Evolutionary conservation across 768 basidiomycete genomes (phyloP).

Genomic region (Leucogyrophana mollusca): DNA sequence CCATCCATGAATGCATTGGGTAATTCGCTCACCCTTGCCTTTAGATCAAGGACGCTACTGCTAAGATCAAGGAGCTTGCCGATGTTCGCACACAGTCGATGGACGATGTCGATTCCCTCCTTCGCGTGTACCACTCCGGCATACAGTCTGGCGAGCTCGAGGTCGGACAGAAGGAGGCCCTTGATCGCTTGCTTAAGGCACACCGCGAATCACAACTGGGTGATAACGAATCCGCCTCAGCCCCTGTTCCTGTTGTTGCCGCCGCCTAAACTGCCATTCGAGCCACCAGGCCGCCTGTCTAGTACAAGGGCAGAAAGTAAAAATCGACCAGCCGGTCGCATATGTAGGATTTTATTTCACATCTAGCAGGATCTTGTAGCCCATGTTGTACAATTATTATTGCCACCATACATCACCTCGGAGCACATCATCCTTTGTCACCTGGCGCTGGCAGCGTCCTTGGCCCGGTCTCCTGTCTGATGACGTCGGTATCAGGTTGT

Average conservation of each 20-base stretch:
- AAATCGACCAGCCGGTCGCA: no score
- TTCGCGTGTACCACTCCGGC: slow-evolving; percentile 94
- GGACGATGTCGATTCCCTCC: slow-evolving; percentile 97
- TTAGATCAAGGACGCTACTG: slow-evolving; percentile 95
- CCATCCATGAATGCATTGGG: not conserved
- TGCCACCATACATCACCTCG: no score
- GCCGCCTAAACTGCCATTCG: no score
- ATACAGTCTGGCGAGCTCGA: slow-evolving; percentile 90
- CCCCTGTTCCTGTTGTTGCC: not conserved
- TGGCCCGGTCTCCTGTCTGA: no score
- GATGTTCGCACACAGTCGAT: slow-evolving; percentile 98
- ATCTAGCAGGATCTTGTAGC: no score
- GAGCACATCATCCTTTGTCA: no score
- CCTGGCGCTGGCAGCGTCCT: no score
- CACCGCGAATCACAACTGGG: slow-evolving; percentile 49
- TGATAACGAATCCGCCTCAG: not conserved
- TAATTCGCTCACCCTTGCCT: slow-evolving; percentile 4
- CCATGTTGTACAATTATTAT: no score
- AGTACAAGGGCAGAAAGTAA: no score
- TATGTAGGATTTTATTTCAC: no score
- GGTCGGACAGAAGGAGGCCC: slow-evolving; percentile 90
- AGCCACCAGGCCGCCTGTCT: no score
- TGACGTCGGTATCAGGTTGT: no score
- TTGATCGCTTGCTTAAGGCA: slow-evolving; percentile 82
- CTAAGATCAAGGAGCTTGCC: slow-evolving; percentile 99